A percentile compares a stretch with the other conserved stretches of the same genome.
Conservation (phyloP, 805 yeast species). For the Sungouiella blattae region DNA sequence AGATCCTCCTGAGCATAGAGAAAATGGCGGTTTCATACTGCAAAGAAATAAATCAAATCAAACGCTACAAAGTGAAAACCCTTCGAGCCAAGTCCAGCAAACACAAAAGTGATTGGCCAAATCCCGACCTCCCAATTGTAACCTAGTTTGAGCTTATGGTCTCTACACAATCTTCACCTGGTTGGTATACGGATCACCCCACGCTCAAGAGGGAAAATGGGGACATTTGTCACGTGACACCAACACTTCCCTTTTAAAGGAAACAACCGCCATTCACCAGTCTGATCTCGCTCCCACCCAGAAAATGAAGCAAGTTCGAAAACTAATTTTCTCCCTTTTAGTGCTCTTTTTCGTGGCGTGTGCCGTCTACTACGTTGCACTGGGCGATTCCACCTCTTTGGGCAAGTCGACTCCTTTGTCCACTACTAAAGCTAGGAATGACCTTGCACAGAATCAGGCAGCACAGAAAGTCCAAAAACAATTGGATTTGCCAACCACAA, state of each 20-base stretch:
- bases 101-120: no score
- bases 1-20: conserved; percentile 6
- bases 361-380: conserved; percentile 16
- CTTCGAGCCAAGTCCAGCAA: no score
- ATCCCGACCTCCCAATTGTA: no score
- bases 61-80: no score
- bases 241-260: no score
- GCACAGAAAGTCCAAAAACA: not conserved
- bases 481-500: not conserved
- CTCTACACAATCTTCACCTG: no score
- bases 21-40: not conserved
- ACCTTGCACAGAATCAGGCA: not conserved
- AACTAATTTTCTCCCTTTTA: conserved; percentile 12
- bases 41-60: not conserved
- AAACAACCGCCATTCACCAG: no score
- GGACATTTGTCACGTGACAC: no score
- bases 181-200: no score
- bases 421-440: conserved; percentile 1
- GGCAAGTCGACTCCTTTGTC: conserved; percentile 4
- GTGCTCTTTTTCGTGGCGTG: conserved; percentile 12
- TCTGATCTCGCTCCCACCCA: no score
- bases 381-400: conserved; percentile 12
- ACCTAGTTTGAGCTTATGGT: no score
- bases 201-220: no score
- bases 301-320: conserved; percentile 5